phyloP scores from a whole-genome alignment of 129 eudicot genomes.

The Arctium minus region DNA sequence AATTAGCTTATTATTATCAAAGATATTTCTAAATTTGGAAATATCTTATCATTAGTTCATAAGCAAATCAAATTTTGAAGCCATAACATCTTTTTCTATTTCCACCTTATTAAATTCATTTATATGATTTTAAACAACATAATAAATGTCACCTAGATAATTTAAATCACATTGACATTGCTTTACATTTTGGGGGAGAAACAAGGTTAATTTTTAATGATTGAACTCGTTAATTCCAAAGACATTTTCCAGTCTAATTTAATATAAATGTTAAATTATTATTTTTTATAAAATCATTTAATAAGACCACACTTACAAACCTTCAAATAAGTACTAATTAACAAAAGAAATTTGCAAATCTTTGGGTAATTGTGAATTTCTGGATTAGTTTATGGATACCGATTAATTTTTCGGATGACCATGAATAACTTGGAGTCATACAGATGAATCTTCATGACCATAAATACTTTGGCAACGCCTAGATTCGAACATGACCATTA shows the following conservation, averaged over 20 bases:
- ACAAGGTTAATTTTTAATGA: not conserved
- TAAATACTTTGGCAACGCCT: no score
- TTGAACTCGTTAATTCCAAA: not conserved
- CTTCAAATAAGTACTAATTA: not conserved
- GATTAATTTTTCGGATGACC: no score
- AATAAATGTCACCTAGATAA: not conserved
- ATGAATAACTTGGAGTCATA: no score
- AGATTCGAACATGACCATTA: no score
- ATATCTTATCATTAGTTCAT: not conserved
- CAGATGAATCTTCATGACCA: no score
- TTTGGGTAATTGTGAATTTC: no score
- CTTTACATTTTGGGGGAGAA: not conserved
- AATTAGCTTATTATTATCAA: no score
- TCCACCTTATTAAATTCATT: no score
- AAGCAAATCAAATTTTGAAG: not conserved
- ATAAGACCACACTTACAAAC: not conserved
- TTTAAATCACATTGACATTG: not conserved
- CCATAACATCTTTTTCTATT: not conserved
- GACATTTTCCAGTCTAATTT: not conserved
- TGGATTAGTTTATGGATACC: no score
- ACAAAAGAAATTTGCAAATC: no score
- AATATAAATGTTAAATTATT: no score
- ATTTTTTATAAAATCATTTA: not conserved
- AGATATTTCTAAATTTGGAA: no score
- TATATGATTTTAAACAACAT: not conserved